Evolutionary conservation across 2,329 filamentous ascomycete species (phyloP), one percentile per base, ranked within the genome.

Genomic region (Escovopsis weberi): DNA sequence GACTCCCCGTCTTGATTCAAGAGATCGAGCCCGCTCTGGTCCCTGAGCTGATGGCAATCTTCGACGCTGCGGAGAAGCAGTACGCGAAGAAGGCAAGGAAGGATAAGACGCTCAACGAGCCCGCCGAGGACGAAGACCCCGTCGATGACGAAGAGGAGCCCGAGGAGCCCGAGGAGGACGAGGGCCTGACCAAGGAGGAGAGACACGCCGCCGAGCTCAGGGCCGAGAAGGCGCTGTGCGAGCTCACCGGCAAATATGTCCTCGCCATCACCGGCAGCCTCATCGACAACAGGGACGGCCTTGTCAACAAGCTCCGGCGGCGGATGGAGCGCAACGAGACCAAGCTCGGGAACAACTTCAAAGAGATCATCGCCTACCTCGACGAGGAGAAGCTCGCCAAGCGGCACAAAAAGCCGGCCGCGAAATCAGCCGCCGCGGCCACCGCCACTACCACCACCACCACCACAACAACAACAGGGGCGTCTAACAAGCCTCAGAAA

Each of bases 181-280:
- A 74, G 46, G 66, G 66, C 18, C 56, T 74, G 36, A 67, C 75
- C 28, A 68, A 70, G 42, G 68, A 72, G 53, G 68, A 83, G 54
- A 72, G 75, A 44, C 67, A 76, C 50, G 72, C 79, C 39, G 72
- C 74, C 34, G 75, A 79, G 44, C 71, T 95, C 32, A 71, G 88
- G 45, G 79, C 86, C 0, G 91, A 96, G 61, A 82, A 89, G 56
- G 76, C 80, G 18, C 72, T 96, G 1, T 96, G 89, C 60, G 82
- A 89, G 53, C 69, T 95, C 26, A 80, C 88, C 0, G 82, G 79
- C 48, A 93, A 91, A 57, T 75, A 94, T 37, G 83, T 95, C 33
- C 74, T 94, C 36, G 82, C 81, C 11, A 78, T 94, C 19, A 68
- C 83, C 9, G 85, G 80, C 18, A 78, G 78, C 42, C 77, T 87